Evolutionary conservation across 345 rosid species (phyloP).

Genomic region (Bruguiera gymnorhiza): DNA sequence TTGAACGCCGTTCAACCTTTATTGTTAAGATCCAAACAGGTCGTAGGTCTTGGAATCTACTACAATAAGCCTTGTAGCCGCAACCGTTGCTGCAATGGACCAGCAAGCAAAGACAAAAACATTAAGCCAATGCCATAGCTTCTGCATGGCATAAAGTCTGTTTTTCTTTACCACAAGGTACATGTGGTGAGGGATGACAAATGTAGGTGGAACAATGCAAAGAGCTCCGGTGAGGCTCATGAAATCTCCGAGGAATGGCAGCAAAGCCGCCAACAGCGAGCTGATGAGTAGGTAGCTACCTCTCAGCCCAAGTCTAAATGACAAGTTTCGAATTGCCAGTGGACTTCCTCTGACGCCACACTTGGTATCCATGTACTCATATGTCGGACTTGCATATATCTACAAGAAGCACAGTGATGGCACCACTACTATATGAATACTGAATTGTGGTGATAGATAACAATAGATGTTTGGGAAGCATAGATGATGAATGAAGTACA

Average conservation of each 20-base stretch:
- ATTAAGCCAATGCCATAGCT: constrained; percentile 86
- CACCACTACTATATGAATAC: too few relatives aligned
- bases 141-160: constrained; percentile 45
- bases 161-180: constrained; percentile 53
- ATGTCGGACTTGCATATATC: constrained; percentile 94
- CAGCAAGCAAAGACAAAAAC: constrained; percentile 52
- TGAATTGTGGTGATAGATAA: too few relatives aligned
- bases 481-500: constrained; percentile 32
- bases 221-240: constrained; percentile 85
- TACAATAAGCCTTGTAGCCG: constrained; percentile 70
- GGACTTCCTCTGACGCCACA: constrained; percentile 71
- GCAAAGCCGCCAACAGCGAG: constrained; percentile 68
- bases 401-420: constrained; percentile 8
- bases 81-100: constrained; percentile 65
- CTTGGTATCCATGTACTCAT: constrained; percentile 85
- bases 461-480: background rate
- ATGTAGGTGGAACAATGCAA: constrained; percentile 84
- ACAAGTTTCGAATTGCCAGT: constrained; percentile 43
- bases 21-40: constrained; percentile 60
- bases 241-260: constrained; percentile 87
- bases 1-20: background rate
- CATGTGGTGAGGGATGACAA: constrained; percentile 92
- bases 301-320: constrained; percentile 59
- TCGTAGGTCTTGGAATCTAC: constrained; percentile 35
- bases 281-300: constrained; percentile 68